These are phyloP conservation scores for Golubevia sp. DNA, from an alignment of 1,284 basidiomycete genomes.

Conservation along the genomic window DNA sequence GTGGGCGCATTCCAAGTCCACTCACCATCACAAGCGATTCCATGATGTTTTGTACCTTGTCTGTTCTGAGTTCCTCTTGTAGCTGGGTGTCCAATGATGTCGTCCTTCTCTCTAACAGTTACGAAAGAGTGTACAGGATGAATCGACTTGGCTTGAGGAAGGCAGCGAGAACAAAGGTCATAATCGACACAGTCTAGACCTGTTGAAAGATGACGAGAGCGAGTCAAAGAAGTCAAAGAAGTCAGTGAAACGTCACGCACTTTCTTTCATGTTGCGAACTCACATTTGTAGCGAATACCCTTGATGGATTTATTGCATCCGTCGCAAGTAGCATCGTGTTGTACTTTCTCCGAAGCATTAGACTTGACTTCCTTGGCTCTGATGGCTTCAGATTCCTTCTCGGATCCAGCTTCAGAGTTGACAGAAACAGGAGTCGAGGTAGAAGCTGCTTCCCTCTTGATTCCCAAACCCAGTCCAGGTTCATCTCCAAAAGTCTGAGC, in stretches of 20 bases:
- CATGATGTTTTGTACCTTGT: conserved; percentile 9
- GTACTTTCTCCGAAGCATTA: too few relatives aligned
- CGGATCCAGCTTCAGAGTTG: too few relatives aligned
- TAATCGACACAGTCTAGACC: conserved; percentile 27
- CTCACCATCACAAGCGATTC: conserved; percentile 18
- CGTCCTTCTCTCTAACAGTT: conserved; percentile 1
- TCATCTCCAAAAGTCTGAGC: background rate
- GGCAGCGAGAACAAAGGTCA: conserved; percentile 20
- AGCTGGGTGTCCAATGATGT: conserved; percentile 3
- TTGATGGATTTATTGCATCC: conserved; percentile 9
- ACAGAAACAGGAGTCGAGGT: background rate
- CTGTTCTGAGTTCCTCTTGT: background rate
- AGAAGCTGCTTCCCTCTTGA: background rate
- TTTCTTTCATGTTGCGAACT: too few relatives aligned
- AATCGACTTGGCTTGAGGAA: background rate
- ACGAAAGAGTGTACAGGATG: conserved; percentile 27
- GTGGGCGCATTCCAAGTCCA: too few relatives aligned
- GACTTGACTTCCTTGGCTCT: background rate
- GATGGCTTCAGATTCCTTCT: background rate
- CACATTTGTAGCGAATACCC: conserved; percentile 11
- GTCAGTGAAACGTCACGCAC: too few relatives aligned
- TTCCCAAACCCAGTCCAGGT: background rate
- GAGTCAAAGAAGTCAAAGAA: too few relatives aligned
- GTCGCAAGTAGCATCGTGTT: conserved; percentile 11
- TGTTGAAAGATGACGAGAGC: background rate